Evolutionary conservation across 2,329 filamentous ascomycete species (phyloP).

Genomic region (Intubia oerlemansii): DNA sequence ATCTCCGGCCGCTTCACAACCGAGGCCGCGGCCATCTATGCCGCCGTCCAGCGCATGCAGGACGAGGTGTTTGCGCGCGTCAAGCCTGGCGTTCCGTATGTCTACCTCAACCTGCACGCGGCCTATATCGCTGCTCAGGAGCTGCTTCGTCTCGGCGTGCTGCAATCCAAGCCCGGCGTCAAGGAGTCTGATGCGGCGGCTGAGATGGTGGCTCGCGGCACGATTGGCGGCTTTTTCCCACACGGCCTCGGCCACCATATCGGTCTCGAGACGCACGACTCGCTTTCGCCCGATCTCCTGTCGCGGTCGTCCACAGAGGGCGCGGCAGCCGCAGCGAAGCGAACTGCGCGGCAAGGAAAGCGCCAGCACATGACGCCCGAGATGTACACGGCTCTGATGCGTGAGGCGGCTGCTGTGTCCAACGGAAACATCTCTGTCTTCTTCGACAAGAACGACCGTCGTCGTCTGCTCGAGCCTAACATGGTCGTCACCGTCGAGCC

Average conservation of each 20-base stretch:
- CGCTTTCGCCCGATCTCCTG: constrained; percentile 21
- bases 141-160: constrained; percentile 48
- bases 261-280: constrained; percentile 43
- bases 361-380: constrained; percentile 15
- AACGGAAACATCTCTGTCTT: constrained; percentile 2
- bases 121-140: constrained; percentile 51
- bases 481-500: constrained; percentile 68
- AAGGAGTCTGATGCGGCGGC: constrained; percentile 38
- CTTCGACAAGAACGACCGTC: not conserved
- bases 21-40: constrained; percentile 54
- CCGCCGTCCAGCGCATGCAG: constrained; percentile 67
- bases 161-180: constrained; percentile 52
- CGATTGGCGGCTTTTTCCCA: constrained; percentile 40
- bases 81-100: constrained; percentile 46
- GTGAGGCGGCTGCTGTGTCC: constrained; percentile 5
- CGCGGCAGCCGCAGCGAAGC: too few species aligned
- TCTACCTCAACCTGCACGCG: constrained; percentile 51
- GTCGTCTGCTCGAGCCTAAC: constrained; percentile 24
- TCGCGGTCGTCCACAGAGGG: constrained; percentile 4
- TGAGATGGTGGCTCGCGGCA: constrained; percentile 29
- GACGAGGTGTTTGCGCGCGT: constrained; percentile 46
- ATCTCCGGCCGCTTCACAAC: constrained; percentile 44
- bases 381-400: constrained; percentile 13
- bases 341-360: too few species aligned
- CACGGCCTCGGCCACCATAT: constrained; percentile 45